These are phyloP conservation scores for Lentinus polychrous DNA, from an alignment of 1,284 basidiomycete species.

Conservation along the genomic window DNA sequence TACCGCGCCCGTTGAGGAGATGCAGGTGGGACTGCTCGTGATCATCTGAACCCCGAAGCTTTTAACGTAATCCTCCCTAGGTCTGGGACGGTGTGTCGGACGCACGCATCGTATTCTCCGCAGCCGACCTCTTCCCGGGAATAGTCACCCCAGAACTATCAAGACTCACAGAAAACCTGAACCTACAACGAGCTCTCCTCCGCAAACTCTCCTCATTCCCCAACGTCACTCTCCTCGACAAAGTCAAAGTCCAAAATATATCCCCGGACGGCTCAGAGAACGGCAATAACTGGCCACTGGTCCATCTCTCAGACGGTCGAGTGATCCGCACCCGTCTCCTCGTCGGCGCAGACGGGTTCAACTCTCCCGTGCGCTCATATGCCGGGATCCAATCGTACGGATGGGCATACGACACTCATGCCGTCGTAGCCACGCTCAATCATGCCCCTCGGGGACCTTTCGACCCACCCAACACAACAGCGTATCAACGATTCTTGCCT, in stretches of 20 bases:
- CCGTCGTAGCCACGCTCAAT: conserved; percentile 84
- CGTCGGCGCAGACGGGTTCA: conserved; percentile 92
- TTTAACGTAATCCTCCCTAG: conserved; percentile 41
- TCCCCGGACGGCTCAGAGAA: conserved; percentile 33
- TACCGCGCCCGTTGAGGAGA: conserved; percentile 72
- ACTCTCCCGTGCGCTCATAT: conserved; percentile 88
- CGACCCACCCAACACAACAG: conserved; percentile 67
- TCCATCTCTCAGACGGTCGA: conserved; percentile 60
- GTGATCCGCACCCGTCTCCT: conserved; percentile 65
- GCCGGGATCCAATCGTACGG: conserved; percentile 86
- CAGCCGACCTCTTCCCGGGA: conserved; percentile 39
- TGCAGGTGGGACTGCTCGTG: conserved; percentile 54
- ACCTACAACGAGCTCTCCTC: conserved; percentile 80
- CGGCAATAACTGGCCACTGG: conserved; percentile 65
- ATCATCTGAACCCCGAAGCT: not conserved
- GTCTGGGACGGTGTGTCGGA: conserved; percentile 88
- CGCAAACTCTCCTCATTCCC: conserved; percentile 40
- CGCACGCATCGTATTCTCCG: conserved; percentile 69
- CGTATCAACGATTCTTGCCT: conserved; percentile 93
- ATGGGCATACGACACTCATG: conserved; percentile 88
- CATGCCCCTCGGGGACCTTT: conserved; percentile 57
- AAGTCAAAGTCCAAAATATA: conserved; percentile 65
- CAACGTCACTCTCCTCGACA: conserved; percentile 52
- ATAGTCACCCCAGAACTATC: conserved; percentile 42
- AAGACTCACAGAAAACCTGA: conserved; percentile 83